A percentile compares a stretch with the other conserved stretches of the same genome.
These are phyloP conservation scores for Diaporthe sp. DNA, from an alignment of 2,329 filamentous ascomycete species.

Conservation along the genomic window DNA sequence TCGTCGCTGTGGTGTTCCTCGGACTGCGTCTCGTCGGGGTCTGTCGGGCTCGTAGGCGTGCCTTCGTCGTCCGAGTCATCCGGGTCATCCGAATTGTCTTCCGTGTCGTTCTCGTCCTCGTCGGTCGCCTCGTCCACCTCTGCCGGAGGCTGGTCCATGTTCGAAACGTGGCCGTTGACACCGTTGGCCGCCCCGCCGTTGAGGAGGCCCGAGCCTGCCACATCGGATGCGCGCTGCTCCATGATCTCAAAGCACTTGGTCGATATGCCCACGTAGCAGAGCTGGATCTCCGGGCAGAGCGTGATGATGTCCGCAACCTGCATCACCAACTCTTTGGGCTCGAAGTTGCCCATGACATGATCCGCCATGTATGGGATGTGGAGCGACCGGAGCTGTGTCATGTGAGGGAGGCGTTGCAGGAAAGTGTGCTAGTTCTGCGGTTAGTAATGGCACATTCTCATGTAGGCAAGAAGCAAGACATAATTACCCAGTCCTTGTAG, in stretches of 20 bases:
- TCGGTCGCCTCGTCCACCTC: slow-evolving; percentile 46
- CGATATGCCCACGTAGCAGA: slow-evolving; percentile 84
- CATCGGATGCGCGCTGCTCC: slow-evolving; percentile 69
- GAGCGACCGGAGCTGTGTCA: slow-evolving; percentile 78
- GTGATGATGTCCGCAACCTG: slow-evolving; percentile 85
- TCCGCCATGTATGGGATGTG: slow-evolving; percentile 79
- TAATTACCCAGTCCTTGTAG: slow-evolving; percentile 80
- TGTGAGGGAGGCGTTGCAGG: slow-evolving; percentile 79
- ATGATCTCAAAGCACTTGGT: slow-evolving; percentile 86
- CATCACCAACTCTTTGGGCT: slow-evolving; percentile 79
- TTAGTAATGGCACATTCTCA: slow-evolving; percentile 24
- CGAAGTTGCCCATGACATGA: slow-evolving; percentile 66
- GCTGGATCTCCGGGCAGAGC: slow-evolving; percentile 79
- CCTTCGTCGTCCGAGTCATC: slow-evolving; percentile 56
- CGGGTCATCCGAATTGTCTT: slow-evolving; percentile 60
- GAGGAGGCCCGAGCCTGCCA: slow-evolving; percentile 42
- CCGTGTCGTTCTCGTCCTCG: slow-evolving; percentile 51
- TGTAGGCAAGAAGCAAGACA: slow-evolving; percentile 48
- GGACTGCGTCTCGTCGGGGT: slow-evolving; percentile 52
- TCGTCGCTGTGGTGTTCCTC: slow-evolving; percentile 49
- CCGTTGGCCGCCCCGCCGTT: slow-evolving; percentile 39
- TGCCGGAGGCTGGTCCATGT: slow-evolving; percentile 41
- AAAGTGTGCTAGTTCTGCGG: slow-evolving; percentile 75
- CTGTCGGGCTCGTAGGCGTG: slow-evolving; percentile 42
- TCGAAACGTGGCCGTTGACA: slow-evolving; percentile 35